Conservation (phyloP, 2,329 filamentous ascomycete genomes). For the Aureobasidium sp. region DNA sequence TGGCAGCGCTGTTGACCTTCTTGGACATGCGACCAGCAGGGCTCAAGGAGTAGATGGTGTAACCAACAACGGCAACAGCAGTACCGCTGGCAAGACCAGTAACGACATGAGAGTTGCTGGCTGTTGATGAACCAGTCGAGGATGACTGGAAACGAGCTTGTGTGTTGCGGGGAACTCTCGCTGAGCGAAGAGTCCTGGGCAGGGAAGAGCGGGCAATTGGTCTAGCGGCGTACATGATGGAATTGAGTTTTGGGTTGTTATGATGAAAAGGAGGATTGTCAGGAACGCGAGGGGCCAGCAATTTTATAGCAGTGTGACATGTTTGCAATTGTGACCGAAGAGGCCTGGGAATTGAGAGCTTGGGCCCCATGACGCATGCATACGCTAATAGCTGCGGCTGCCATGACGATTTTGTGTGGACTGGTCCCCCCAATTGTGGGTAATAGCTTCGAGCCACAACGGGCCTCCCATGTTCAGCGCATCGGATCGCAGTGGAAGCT, state of each 20-base stretch:
- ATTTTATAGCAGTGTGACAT: conserved; percentile 1
- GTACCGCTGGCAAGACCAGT: conserved; percentile 46
- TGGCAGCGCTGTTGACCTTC: conserved; percentile 33
- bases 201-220: conserved; percentile 13
- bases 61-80: conserved; percentile 42
- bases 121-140: conserved; percentile 21
- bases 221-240: conserved; percentile 16
- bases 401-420: neutral
- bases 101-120: conserved; percentile 34
- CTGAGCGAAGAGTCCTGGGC: conserved; percentile 13
- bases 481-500: neutral
- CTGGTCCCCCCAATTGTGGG: neutral
- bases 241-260: neutral
- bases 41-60: conserved; percentile 49
- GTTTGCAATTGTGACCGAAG: conserved; percentile 1
- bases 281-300: neutral
- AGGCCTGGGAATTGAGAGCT: neutral
- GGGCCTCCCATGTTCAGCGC: neutral
- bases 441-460: conserved; percentile 4
- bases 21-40: conserved; percentile 27
- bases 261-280: neutral
- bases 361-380: conserved; percentile 3
- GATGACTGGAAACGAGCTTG: conserved; percentile 27
- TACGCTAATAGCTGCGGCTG: conserved; percentile 4
- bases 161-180: conserved; percentile 7